phyloP scores from a whole-genome alignment of 768 basidiomycete species.

The Kwoniella botswanensis region DNA sequence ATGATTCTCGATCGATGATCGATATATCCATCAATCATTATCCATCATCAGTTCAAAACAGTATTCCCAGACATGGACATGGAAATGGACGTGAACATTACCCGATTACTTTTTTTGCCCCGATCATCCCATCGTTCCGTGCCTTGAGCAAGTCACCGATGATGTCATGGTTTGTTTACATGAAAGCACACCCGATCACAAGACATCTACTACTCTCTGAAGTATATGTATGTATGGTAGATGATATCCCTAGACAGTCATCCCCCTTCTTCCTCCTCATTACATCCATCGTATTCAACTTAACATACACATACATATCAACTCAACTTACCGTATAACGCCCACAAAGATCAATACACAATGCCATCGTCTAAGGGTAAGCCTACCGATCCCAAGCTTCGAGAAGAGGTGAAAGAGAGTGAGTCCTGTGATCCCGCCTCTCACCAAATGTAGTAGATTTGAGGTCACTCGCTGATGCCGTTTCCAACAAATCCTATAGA shows the following conservation, averaged over 20 bases:
- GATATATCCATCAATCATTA: not conserved
- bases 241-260: not conserved
- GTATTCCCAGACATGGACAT: not conserved
- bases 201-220: not conserved
- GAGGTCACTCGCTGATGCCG: not conserved
- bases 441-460: no score
- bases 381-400: slow-evolving; percentile 53
- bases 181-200: not conserved
- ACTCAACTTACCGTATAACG: not conserved
- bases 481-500: slow-evolving; percentile 22
- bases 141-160: not conserved
- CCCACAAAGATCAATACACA: slow-evolving; percentile 6
- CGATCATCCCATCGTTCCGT: not conserved
- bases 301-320: not conserved
- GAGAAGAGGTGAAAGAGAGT: slow-evolving; percentile 55
- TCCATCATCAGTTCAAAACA: not conserved
- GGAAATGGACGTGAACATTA: not conserved
- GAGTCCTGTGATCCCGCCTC: slow-evolving; percentile 13
- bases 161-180: slow-evolving; percentile 7
- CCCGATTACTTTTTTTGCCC: not conserved
- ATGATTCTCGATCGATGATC: not conserved
- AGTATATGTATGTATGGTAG: not conserved
- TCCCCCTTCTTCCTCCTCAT: not conserved
- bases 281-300: not conserved
- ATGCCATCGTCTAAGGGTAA: slow-evolving; percentile 57